phyloP scores from a whole-genome alignment of 805 yeast genomes.

The Deakozyma indianensis region DNA sequence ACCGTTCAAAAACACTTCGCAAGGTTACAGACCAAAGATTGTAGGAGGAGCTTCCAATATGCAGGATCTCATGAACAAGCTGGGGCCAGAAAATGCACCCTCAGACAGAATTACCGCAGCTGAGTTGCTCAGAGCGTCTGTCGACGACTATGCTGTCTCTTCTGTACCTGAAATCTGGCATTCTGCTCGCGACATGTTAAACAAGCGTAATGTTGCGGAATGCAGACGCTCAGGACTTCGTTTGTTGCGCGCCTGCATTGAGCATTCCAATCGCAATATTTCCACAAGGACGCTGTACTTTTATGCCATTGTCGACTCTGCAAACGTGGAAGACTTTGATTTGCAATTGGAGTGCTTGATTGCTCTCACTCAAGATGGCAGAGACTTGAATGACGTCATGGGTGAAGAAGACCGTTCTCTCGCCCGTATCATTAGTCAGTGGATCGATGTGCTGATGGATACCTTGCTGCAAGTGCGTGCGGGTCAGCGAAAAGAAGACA shows the following conservation, averaged over 20 bases:
- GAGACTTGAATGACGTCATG: slow-evolving; percentile 10
- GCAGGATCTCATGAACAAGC: slow-evolving; percentile 13
- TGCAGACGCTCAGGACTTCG: slow-evolving; percentile 36
- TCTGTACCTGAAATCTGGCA: slow-evolving; percentile 69
- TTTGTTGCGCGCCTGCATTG: slow-evolving; percentile 42
- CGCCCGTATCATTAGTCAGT: slow-evolving; percentile 1
- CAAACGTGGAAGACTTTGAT: slow-evolving; percentile 37
- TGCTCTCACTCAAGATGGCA: slow-evolving; percentile 36
- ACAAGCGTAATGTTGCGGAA: slow-evolving; percentile 20
- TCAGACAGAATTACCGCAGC: slow-evolving; percentile 32
- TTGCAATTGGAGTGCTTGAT: slow-evolving; percentile 33
- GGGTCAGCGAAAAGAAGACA: neutral
- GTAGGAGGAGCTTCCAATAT: slow-evolving; percentile 22
- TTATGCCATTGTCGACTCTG: slow-evolving; percentile 38
- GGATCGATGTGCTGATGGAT: neutral
- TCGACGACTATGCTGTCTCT: slow-evolving; percentile 38
- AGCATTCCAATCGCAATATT: slow-evolving; percentile 33
- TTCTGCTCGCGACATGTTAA: slow-evolving; percentile 40
- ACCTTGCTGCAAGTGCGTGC: slow-evolving; percentile 2
- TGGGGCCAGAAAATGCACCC: slow-evolving; percentile 9
- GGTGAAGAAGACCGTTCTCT: neutral
- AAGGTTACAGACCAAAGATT: slow-evolving; percentile 11
- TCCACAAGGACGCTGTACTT: slow-evolving; percentile 42
- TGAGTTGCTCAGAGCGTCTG: slow-evolving; percentile 31
- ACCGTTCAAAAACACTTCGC: neutral